Percentiles rank a stretch among this genome's conserved stretches.
Conservation (phyloP, 805 yeast species). For the Wickerhamomyces chambardii region DNA sequence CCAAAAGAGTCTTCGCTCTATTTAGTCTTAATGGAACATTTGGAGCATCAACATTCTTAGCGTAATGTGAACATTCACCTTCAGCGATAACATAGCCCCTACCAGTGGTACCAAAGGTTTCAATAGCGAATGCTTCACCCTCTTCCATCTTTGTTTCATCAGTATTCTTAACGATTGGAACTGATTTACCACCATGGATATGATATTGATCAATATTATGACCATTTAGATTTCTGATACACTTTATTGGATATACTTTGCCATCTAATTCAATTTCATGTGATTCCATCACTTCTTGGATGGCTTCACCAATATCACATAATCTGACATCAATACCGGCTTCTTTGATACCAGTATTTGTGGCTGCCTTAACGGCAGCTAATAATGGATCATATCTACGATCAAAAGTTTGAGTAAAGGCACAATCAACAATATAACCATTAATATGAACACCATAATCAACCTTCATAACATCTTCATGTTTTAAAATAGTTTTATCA, state of each 20-base stretch:
- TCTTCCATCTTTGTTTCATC: constrained; percentile 98
- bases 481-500: constrained; percentile 68
- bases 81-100: constrained; percentile 77
- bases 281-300: constrained; percentile 96
- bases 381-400: constrained; percentile 73
- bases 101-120: constrained; percentile 97
- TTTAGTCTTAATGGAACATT: constrained; percentile 47
- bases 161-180: constrained; percentile 90
- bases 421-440: constrained; percentile 91
- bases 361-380: constrained; percentile 85
- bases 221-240: constrained; percentile 89
- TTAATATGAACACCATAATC: constrained; percentile 96
- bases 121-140: constrained; percentile 96
- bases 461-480: constrained; percentile 93
- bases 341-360: constrained; percentile 85
- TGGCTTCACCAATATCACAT: constrained; percentile 91
- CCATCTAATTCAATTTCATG: constrained; percentile 91
- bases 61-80: constrained; percentile 96
- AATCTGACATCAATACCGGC: constrained; percentile 95
- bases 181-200: constrained; percentile 94
- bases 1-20: constrained; percentile 61
- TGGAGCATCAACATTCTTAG: constrained; percentile 42
- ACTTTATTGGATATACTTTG: constrained; percentile 72
- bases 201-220: constrained; percentile 80
- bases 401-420: constrained; percentile 86